Percentiles rank a stretch among this genome's conserved stretches.
Conservation (phyloP, 106 monocot species). For the Platanthera guangdongensis region DNA sequence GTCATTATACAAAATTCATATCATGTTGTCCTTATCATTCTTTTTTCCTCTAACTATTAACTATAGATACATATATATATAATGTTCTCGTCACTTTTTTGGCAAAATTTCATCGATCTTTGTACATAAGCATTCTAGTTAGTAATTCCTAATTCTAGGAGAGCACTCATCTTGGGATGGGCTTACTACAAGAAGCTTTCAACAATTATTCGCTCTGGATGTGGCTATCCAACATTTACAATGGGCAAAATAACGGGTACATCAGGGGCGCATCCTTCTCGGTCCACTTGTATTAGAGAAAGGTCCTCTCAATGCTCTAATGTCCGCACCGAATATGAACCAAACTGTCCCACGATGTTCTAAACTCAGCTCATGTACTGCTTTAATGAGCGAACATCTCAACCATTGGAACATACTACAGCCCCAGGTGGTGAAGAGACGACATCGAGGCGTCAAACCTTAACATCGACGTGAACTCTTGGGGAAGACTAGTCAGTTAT, state of each 20-base stretch:
- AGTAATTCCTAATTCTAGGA: background rate
- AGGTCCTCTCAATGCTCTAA: constrained; percentile 13
- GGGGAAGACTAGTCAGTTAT: background rate
- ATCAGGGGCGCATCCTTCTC: constrained; percentile 17
- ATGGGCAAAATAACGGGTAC: constrained; percentile 24
- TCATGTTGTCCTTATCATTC: no score
- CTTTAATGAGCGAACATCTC: background rate
- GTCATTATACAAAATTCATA: no score
- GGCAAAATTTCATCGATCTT: no score
- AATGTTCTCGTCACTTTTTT: no score
- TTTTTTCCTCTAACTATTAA: no score
- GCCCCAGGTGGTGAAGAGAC: no score
- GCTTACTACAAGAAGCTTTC: background rate
- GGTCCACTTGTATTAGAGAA: constrained; percentile 7
- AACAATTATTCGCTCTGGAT: background rate
- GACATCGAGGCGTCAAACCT: no score
- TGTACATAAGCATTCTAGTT: background rate
- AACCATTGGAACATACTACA: background rate
- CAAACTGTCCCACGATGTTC: background rate
- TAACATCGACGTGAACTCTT: no score
- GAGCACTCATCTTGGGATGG: background rate
- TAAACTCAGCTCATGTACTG: background rate
- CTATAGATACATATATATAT: no score
- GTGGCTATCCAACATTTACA: constrained; percentile 18
- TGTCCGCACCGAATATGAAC: background rate